A percentile compares a stretch with the other conserved stretches of the same genome.
Conservation (phyloP, 441 rosid species). For the Breynia disticha region DNA sequence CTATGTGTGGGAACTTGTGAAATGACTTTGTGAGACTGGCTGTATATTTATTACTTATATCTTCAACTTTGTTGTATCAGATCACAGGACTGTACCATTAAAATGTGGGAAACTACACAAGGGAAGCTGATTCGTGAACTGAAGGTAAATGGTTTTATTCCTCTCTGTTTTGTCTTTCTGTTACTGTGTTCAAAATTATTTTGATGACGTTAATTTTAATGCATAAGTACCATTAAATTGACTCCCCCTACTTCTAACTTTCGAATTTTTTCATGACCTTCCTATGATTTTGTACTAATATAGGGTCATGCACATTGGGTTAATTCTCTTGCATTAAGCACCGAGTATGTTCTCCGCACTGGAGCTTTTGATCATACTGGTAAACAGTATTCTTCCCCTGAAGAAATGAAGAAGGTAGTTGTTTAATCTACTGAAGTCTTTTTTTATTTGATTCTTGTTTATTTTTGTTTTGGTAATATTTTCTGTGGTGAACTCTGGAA, state of each 20-base stretch:
- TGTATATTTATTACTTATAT: constrained; percentile 5
- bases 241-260: not conserved
- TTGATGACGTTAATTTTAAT: not conserved
- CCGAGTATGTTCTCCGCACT: constrained; percentile 89
- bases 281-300: constrained; percentile 3
- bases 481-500: too few relatives aligned
- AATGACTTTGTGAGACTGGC: not conserved
- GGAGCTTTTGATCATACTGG: constrained; percentile 97
- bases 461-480: not conserved
- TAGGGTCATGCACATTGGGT: constrained; percentile 99
- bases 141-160: constrained; percentile 38
- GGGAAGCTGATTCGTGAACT: constrained; percentile 96
- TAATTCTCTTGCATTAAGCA: constrained; percentile 93
- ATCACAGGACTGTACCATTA: constrained; percentile 92
- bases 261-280: constrained; percentile 1
- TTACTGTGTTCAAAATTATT: not conserved
- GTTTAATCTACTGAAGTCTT: constrained; percentile 5
- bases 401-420: constrained; percentile 79
- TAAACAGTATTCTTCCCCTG: constrained; percentile 65
- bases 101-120: constrained; percentile 96
- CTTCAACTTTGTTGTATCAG: constrained; percentile 29
- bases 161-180: not conserved
- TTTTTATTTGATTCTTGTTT: not conserved
- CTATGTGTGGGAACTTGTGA: not conserved
- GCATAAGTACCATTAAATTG: not conserved